Percentiles rank a stretch among this genome's conserved stretches.
phyloP scores from a whole-genome alignment of 1,284 basidiomycete genomes.

The Apiotrichum sp. region DNA sequence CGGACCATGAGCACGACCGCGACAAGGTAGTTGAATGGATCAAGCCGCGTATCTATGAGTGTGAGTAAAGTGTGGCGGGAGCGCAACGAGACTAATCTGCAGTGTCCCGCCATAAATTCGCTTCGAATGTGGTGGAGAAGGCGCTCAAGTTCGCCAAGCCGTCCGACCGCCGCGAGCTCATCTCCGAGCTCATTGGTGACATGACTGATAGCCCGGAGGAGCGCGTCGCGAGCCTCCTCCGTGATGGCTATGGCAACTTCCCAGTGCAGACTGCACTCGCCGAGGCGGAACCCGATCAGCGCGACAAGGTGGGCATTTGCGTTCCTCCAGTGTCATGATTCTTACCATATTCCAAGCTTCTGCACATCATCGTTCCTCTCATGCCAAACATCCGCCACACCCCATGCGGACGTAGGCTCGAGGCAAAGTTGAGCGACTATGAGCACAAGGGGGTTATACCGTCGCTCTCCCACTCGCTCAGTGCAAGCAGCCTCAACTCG shows the following conservation, averaged over 20 bases:
- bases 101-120: slow-evolving; percentile 87
- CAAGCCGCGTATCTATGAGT: slow-evolving; percentile 67
- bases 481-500: neutral
- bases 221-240: slow-evolving; percentile 27
- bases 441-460: slow-evolving; percentile 14
- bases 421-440: slow-evolving; percentile 24
- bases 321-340: too few relatives aligned
- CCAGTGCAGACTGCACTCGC: slow-evolving; percentile 38
- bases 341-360: slow-evolving; percentile 24
- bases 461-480: neutral
- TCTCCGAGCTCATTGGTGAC: slow-evolving; percentile 62
- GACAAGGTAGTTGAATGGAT: slow-evolving; percentile 64
- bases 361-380: slow-evolving; percentile 30
- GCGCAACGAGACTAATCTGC: too few relatives aligned
- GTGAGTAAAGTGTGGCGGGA: too few relatives aligned
- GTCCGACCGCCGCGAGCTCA: slow-evolving; percentile 60
- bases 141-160: slow-evolving; percentile 64
- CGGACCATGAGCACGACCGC: slow-evolving; percentile 66
- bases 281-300: slow-evolving; percentile 29
- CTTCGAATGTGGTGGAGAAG: slow-evolving; percentile 94
- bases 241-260: slow-evolving; percentile 42
- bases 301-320: slow-evolving; percentile 20
- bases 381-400: slow-evolving; percentile 34
- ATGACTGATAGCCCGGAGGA: slow-evolving; percentile 22
- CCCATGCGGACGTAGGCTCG: slow-evolving; percentile 39